Evolutionary conservation across 164 flowering plant genomes (phyloP), one percentile per base, ranked within the genome.

Genomic region (Paratinospora sagittata): DNA sequence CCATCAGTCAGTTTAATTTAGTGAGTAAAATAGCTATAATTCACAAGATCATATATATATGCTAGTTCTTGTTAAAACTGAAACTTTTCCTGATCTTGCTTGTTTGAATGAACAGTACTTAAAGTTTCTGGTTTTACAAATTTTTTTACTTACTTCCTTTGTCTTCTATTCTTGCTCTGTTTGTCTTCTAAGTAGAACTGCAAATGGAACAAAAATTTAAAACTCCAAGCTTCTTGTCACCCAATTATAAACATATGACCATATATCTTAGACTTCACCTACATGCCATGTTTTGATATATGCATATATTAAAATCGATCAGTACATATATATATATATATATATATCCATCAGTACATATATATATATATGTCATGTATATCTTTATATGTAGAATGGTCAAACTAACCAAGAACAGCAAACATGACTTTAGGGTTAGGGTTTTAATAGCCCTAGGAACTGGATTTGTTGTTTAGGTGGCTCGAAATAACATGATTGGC

Each of bases 371-470:
- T 17, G 43, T 39, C 43, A 3, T n/a, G n/a, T 30, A 30, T 23
- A 4, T 45, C 67, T n/a, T 65, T 37, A 21, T 65, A 34, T 65
- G 47, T n/a, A 65, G 67, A n/a, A 19, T 65, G 41, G 47, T 33
- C 66, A 64, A 64, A 34, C 12, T 10, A 10, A 34, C 8, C 7
- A 33, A 33, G 72, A 26, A 34, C 16, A 43, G 19, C 24, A 43
- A 14, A 16, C 6, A 23, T 55, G 63, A 8, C 36, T 58, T 65
- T 36, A 70, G 55, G 65, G 41, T 76, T 33, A 67, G 77, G 73
- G 39, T 55, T 55, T 71, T 11, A 1, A 33, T 27, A 71, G 69
- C 74, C 80, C 79, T 69, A 73, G 68, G 72, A 61, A 26, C 14
- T 2, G 75, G 83, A 34, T 21, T 30, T 30, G 34, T 30, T 30